Conservation (phyloP, 257 asterid species). For the Solanum piurae region DNA sequence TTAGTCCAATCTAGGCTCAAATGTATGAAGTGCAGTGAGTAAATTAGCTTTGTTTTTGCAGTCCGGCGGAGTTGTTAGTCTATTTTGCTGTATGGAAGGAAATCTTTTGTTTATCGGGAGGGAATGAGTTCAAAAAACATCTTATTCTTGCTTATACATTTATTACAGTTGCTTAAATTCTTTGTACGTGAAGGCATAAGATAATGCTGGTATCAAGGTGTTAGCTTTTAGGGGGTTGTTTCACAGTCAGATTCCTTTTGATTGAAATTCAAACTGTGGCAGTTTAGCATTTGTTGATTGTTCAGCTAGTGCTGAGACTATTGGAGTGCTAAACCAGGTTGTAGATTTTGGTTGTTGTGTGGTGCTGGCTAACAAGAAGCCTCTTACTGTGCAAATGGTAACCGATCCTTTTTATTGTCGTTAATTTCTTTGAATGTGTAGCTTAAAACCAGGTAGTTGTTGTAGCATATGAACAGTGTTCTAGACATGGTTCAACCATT, state of each 20-base stretch:
- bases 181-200: background rate
- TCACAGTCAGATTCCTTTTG: background rate
- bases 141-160: background rate
- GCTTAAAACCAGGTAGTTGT: background rate
- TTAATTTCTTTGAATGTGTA: constrained; percentile 1
- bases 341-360: constrained; percentile 51
- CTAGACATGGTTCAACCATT: background rate
- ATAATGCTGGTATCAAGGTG: background rate
- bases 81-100: background rate
- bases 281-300: constrained; percentile 79
- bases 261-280: constrained; percentile 3
- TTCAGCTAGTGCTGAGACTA: constrained; percentile 85
- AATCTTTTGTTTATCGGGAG: background rate
- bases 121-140: background rate
- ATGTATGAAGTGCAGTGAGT: background rate
- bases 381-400: constrained; percentile 76
- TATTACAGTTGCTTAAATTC: background rate
- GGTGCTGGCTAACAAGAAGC: constrained; percentile 93
- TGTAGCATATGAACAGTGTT: background rate
- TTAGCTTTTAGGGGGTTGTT: background rate
- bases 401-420: background rate
- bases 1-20: background rate
- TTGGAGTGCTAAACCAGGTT: constrained; percentile 39
- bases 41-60: background rate
- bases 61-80: background rate